phyloP scores from a whole-genome alignment of 1,139 yeast species.

The Sugiyamaella castrensis region DNA sequence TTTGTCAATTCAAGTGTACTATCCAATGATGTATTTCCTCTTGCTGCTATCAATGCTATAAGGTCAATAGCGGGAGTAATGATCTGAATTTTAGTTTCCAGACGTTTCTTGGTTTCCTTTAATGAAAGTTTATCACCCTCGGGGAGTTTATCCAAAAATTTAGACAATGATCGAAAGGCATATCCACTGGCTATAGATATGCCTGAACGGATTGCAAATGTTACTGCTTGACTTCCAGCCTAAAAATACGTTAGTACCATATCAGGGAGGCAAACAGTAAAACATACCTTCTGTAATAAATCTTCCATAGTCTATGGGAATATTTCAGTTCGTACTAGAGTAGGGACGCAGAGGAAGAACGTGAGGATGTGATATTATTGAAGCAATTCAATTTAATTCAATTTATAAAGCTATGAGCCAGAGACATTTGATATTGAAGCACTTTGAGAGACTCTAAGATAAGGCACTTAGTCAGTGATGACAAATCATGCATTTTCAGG shows the following conservation, averaged over 20 bases:
- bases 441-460: no score
- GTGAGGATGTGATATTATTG: no score
- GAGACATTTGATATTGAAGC: no score
- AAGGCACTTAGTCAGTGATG: no score
- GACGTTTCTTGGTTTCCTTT: slow-evolving; percentile 43
- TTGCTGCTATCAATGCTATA: slow-evolving; percentile 63
- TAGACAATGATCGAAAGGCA: slow-evolving; percentile 64
- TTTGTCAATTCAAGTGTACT: slow-evolving; percentile 56
- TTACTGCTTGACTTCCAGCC: slow-evolving; percentile 77
- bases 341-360: no score
- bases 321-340: no score
- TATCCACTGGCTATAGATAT: slow-evolving; percentile 73
- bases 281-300: background rate
- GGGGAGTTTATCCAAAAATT: slow-evolving; percentile 60
- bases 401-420: no score
- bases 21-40: slow-evolving; percentile 65
- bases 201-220: slow-evolving; percentile 77
- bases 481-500: no score
- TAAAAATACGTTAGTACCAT: slow-evolving; percentile 26
- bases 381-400: no score
- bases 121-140: slow-evolving; percentile 50
- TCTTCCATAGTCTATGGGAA: background rate
- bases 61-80: slow-evolving; percentile 69
- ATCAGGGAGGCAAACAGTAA: background rate
- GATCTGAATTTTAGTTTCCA: slow-evolving; percentile 60